Evolutionary conservation across 2,329 filamentous ascomycete species (phyloP).

Genomic region (Mariannaea sp.): DNA sequence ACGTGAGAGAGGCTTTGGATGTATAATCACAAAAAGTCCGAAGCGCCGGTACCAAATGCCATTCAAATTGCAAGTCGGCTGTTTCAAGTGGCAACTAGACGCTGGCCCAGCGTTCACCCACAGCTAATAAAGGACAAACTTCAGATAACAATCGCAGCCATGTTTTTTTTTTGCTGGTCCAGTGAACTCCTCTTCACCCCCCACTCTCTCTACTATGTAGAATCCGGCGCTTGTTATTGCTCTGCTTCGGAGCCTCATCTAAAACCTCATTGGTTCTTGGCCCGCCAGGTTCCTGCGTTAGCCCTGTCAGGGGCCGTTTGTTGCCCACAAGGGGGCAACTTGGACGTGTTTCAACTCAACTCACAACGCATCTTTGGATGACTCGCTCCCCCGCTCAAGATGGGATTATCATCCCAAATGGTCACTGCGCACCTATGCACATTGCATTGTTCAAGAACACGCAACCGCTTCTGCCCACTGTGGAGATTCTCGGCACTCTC

Average conservation of each 20-base stretch:
- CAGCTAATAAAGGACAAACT: no score
- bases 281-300: constrained; percentile 32
- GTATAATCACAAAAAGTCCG: no score
- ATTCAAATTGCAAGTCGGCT: not conserved
- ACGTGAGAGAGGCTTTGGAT: no score
- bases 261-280: constrained; percentile 1
- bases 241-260: not conserved
- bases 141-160: not conserved
- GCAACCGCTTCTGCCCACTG: constrained; percentile 6
- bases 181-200: not conserved
- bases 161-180: not conserved
- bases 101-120: no score
- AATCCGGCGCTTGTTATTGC: no score
- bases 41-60: not conserved
- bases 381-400: constrained; percentile 9
- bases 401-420: not conserved
- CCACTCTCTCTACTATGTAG: not conserved
- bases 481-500: constrained; percentile 10
- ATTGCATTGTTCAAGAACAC: no score
- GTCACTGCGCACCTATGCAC: no score
- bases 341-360: not conserved
- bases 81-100: no score
- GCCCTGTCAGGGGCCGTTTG: constrained; percentile 17
- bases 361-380: constrained; percentile 3
- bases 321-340: constrained; percentile 5